Evolutionary conservation across 345 rosid genomes (phyloP).

Genomic region (Populus alba): DNA sequence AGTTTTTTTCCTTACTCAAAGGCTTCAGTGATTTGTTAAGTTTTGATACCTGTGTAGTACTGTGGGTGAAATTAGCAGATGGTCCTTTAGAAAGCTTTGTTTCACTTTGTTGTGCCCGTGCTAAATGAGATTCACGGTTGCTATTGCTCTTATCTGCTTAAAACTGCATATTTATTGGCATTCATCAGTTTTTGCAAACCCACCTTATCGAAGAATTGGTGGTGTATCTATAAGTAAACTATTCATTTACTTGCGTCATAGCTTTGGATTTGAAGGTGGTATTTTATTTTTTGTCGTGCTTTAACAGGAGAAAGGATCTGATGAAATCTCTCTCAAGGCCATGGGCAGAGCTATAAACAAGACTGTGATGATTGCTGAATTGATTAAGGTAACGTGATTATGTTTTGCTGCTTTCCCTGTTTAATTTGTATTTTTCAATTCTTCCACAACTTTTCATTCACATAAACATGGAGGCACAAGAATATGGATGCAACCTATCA

Average conservation of each 20-base stretch:
- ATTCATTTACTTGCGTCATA: background rate
- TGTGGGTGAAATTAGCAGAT: background rate
- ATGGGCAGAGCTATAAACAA: constrained; percentile 81
- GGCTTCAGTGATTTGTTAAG: background rate
- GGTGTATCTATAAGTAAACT: background rate
- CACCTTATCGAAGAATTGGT: background rate
- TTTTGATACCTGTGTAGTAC: background rate
- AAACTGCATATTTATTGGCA: background rate
- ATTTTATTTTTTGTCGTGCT: background rate
- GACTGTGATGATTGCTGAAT: constrained; percentile 67
- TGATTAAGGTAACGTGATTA: constrained; percentile 46
- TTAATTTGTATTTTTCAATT: background rate
- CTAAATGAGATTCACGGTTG: background rate
- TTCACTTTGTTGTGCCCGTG: background rate
- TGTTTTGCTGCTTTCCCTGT: background rate
- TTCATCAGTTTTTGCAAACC: background rate
- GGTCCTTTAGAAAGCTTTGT: background rate
- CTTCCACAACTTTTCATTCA: background rate
- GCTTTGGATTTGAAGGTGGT: background rate
- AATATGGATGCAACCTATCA: background rate
- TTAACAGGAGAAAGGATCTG: constrained; percentile 57
- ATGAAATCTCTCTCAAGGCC: constrained; percentile 64
- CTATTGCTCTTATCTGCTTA: background rate
- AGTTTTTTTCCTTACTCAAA: background rate
- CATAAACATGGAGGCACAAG: background rate